Conservation (phyloP, 139 green algal genomes). For the Pseudopediastrum boryanum region DNA sequence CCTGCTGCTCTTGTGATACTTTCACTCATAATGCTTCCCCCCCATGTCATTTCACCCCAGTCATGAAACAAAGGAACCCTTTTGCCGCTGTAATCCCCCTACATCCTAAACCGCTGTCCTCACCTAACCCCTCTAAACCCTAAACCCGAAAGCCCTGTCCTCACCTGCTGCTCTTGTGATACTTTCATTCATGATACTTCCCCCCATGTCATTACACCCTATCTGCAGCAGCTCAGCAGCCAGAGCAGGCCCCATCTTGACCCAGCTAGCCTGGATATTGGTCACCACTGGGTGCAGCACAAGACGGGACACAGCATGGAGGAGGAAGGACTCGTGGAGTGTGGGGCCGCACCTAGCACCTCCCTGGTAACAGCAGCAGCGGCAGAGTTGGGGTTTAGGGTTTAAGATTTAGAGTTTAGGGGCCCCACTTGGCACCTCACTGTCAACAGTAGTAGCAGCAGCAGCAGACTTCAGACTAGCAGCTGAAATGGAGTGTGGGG, state of each 20-base stretch:
- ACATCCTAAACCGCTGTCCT: neutral
- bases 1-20: neutral
- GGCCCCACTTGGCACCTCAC: neutral
- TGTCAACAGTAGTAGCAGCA: neutral
- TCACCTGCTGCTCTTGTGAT: conserved; percentile 86
- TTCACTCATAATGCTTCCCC: neutral
- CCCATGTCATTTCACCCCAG: neutral
- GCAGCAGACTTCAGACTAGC: neutral
- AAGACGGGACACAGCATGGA: conserved; percentile 80
- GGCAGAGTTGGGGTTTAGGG: neutral
- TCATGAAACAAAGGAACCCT: neutral
- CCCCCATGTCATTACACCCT: conserved; percentile 94
- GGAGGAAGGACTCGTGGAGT: conserved; percentile 78
- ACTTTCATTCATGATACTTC: conserved; percentile 90
- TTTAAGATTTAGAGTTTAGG: neutral
- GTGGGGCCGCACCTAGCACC: conserved; percentile 72
- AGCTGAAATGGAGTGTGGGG: no score
- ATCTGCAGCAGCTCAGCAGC: conserved; percentile 70
- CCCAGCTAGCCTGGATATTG: conserved; percentile 75
- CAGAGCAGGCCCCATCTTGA: conserved; percentile 86
- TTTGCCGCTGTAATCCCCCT: neutral
- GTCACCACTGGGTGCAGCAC: conserved; percentile 69
- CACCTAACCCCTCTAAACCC: neutral
- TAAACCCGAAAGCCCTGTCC: neutral
- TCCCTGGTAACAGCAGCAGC: conserved; percentile 29